Base-by-base conservation (phyloP, 164 flowering plant species). In the Protea cynaroides region DNA sequence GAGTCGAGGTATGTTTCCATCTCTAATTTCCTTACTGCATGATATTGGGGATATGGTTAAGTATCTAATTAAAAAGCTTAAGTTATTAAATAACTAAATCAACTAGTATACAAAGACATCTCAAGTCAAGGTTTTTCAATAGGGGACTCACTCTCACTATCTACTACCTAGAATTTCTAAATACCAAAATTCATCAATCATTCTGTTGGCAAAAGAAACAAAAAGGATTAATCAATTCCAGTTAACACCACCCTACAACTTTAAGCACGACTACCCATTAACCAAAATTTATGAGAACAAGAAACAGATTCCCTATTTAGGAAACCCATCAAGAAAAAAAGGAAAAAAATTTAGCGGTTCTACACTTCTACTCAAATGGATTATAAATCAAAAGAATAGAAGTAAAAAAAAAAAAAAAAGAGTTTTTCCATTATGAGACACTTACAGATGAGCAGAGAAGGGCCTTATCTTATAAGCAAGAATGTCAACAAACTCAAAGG, bases 381-480 rank as follows among this genome's bases (percentile, higher is more conserved):
- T 12, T 9, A 6, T 1, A 25, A 49, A 25, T 21, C 18, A 24
- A 0, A 13, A 62, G 19, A 12, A 50, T n/a, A 4, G n/a, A n/a
- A n/a, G n/a, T n/a, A n/a, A n/a, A n/a, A n/a, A n/a, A n/a, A n/a
- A n/a, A 46, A 47, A 61, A 19, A 13, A 21, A 11, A 23, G 29
- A 52, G 63, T 13, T 49, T 49, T 49, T 18, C 18, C 7, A 15
- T 46, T 3, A 46, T 3, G 2, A 10, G 13, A 14, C 4, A 34
- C 54, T 57, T n/a, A 57, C 57, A 50, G 56, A 53, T 34, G 57
- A 62, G 34, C 10, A n/a, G 57, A 62, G 43, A 50, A 50, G 8
- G 25, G 65, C 44, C 57, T 57, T 51, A 34, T n/a, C n/a, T n/a
- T n/a, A 37, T 50, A n/a, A 62, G 65, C 5, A n/a, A 43, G 50